A percentile compares a stretch with the other conserved stretches of the same genome.
These are phyloP conservation scores for Leccinum variicolor DNA, from an alignment of 768 basidiomycete genomes.

Conservation along the genomic window DNA sequence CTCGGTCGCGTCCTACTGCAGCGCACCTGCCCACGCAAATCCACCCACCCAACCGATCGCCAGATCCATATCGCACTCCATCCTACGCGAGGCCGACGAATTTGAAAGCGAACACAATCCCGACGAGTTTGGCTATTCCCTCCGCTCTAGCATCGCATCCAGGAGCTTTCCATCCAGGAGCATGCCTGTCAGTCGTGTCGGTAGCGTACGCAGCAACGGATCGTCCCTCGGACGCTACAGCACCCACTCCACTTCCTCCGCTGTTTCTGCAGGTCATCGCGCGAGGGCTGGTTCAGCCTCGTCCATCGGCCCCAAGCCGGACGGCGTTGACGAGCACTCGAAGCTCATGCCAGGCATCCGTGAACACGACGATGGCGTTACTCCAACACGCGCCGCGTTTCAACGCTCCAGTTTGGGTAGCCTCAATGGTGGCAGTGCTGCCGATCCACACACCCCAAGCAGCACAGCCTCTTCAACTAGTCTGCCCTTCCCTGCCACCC, in stretches of 20 bases:
- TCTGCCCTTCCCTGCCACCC: constrained; percentile 28
- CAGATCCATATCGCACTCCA: constrained; percentile 27
- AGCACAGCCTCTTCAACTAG: constrained; percentile 31
- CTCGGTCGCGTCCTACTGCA: constrained; percentile 32
- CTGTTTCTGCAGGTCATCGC: constrained; percentile 1
- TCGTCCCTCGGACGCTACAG: constrained; percentile 26
- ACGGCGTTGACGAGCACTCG: neutral
- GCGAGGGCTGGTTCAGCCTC: constrained; percentile 17
- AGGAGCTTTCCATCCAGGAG: constrained; percentile 24
- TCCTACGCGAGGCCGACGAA: constrained; percentile 32
- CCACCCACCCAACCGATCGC: constrained; percentile 17
- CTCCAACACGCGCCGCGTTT: constrained; percentile 29
- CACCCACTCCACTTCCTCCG: constrained; percentile 19
- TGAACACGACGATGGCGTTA: constrained; percentile 28
- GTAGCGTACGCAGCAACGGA: constrained; percentile 18
- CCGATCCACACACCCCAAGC: constrained; percentile 28
- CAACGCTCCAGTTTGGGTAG: constrained; percentile 26
- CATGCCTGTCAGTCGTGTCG: constrained; percentile 19
- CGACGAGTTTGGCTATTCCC: constrained; percentile 26
- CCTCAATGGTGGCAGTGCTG: constrained; percentile 12
- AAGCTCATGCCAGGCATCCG: constrained; percentile 29
- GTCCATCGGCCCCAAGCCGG: neutral
- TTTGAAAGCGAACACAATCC: neutral
- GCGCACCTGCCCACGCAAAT: constrained; percentile 10
- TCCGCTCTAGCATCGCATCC: constrained; percentile 9